Base-by-base conservation (phyloP, 202 grass and related monocot species). In the Eragrostis tef region DNA sequence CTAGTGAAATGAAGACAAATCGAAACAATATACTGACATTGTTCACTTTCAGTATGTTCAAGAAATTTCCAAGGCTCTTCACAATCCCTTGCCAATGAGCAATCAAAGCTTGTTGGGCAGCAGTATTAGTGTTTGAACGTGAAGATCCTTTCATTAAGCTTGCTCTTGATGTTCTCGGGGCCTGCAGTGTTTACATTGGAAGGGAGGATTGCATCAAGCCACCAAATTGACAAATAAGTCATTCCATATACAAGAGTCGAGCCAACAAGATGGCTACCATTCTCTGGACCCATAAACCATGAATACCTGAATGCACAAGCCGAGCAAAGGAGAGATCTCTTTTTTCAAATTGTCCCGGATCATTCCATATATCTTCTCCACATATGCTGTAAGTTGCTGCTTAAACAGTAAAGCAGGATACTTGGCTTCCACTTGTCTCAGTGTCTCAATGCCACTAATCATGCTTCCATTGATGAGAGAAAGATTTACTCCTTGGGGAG, bases 361-460 rank as follows among this genome's bases (percentile, higher is more conserved):
- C 96, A 99, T 99, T 84, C 96, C 96, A 81, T 99, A 99, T 87
- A 99, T 95, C 84, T 99, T 99, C 78, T 99, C 96, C 25, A 99
- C 96, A 61, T 99, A 99, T 79, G 93, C 93, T 8, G 93, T 99
- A 77, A 99, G 90, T 72, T 95, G 93, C 46, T 99, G 96, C 50
- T 99, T 99, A 85, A 99, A 95, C 26, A 99, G 78, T 71, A 99
- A 83, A 85, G 96, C 96, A 16, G 96, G 96, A 75, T 99, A 99
- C 83, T 99, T 99, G 29, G 96, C 96, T 84, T 99, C 96, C 6
- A 99, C 96, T 81, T 99, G 96, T 75, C 93, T 83, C 56, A 93
- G 83, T 34, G 91, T 93, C 80, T 91, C 90, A 43, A 90, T 85
- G 56, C 96, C 90, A 77, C 84, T 86, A 76, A 83, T 89, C 82